Percentiles rank a stretch among this genome's conserved stretches.
These are phyloP conservation scores for Penicillium subrubescens DNA, from an alignment of 495 filamentous ascomycete genomes.

Conservation along the genomic window DNA sequence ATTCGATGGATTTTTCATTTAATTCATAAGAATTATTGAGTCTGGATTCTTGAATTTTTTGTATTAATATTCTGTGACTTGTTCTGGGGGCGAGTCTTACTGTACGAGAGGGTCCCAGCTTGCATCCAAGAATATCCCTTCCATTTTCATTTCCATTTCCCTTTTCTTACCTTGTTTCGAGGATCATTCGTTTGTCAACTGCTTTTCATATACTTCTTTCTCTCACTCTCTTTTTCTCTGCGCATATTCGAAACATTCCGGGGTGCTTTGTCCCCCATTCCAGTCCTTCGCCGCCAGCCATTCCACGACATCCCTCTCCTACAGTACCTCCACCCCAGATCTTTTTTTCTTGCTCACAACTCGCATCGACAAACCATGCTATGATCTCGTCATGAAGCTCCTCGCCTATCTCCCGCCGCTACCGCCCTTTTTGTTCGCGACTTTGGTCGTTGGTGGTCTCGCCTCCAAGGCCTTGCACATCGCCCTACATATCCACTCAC, in stretches of 20 bases:
- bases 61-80: neutral
- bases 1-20: neutral
- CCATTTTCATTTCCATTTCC: neutral
- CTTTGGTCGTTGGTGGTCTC: slow-evolving; percentile 38
- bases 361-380: slow-evolving; percentile 16
- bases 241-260: slow-evolving; percentile 14
- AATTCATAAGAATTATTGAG: neutral
- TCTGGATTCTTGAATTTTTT: neutral
- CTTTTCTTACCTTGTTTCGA: neutral
- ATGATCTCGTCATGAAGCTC: slow-evolving; percentile 29
- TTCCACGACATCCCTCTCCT: slow-evolving; percentile 8
- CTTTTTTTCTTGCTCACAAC: neutral
- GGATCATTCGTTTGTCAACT: neutral
- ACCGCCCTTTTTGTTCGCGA: slow-evolving; percentile 38
- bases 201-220: neutral
- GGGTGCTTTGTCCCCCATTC: slow-evolving; percentile 18
- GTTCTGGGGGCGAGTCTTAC: neutral
- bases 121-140: slow-evolving; percentile 7
- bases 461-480: slow-evolving; percentile 41
- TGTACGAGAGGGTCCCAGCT: neutral
- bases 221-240: neutral
- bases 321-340: too few relatives aligned
- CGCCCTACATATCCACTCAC: slow-evolving; percentile 35
- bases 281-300: slow-evolving; percentile 11
- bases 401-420: slow-evolving; percentile 28